These are phyloP conservation scores for Exutisphaerella laricina DNA, from an alignment of 2,329 filamentous ascomycete species.

Conservation along the genomic window DNA sequence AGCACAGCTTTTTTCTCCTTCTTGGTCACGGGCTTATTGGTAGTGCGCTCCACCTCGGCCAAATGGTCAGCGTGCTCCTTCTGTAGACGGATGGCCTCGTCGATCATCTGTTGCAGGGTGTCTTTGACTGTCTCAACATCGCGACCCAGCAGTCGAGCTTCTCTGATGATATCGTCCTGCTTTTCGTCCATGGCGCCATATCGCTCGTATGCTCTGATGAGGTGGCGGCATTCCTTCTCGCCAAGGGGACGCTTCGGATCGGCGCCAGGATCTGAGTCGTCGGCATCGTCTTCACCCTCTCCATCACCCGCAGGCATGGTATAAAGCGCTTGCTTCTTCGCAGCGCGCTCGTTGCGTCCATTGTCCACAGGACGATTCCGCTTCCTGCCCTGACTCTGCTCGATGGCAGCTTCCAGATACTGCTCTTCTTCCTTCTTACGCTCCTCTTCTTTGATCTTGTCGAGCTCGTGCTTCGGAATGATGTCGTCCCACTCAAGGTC, in stretches of 20 bases:
- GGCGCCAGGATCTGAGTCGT: slow-evolving; percentile 48
- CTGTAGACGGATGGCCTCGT: slow-evolving; percentile 63
- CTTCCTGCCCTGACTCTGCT: slow-evolving; percentile 77
- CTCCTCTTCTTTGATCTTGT: slow-evolving; percentile 82
- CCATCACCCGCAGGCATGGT: slow-evolving; percentile 50
- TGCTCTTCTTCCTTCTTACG: slow-evolving; percentile 76
- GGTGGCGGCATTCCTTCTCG: slow-evolving; percentile 87
- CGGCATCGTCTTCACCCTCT: slow-evolving; percentile 55
- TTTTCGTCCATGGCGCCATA: slow-evolving; percentile 89
- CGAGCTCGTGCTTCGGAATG: slow-evolving; percentile 88
- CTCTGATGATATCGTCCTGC: slow-evolving; percentile 76
- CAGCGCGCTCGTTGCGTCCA: slow-evolving; percentile 59
- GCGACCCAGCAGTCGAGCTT: slow-evolving; percentile 76
- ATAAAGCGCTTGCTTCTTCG: slow-evolving; percentile 63
- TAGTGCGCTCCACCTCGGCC: slow-evolving; percentile 60
- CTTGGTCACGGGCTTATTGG: slow-evolving; percentile 79
- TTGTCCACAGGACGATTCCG: slow-evolving; percentile 60
- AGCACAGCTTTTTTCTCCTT: slow-evolving; percentile 97
- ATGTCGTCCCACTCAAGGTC: slow-evolving; percentile 98
- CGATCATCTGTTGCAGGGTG: slow-evolving; percentile 71
- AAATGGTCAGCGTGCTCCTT: slow-evolving; percentile 65
- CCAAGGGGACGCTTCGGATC: slow-evolving; percentile 87
- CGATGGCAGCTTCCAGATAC: slow-evolving; percentile 74
- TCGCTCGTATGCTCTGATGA: slow-evolving; percentile 83
- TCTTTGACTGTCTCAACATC: slow-evolving; percentile 73